These are phyloP conservation scores for Mortierella sp. DNA, from an alignment of 371 early-diverging fungal genomes.

Conservation along the genomic window DNA sequence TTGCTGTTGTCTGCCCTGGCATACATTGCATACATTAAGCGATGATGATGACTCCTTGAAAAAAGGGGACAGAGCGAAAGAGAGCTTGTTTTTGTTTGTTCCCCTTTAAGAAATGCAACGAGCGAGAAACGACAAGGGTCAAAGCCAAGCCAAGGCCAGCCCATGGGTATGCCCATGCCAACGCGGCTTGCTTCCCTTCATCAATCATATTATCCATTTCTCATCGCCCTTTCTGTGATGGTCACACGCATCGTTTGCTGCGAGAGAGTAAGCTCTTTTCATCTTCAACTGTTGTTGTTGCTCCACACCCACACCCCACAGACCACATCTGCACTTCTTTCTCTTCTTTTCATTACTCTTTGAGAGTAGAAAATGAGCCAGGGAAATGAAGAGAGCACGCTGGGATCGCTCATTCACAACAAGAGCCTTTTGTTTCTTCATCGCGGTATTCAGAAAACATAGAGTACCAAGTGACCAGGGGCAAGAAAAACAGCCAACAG, in stretches of 20 bases:
- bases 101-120: background rate
- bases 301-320: background rate
- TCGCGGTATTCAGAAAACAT: background rate
- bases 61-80: background rate
- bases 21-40: background rate
- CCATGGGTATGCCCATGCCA: background rate
- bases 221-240: too few relatives aligned
- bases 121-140: background rate
- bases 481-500: background rate
- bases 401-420: constrained; percentile 1
- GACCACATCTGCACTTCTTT: background rate
- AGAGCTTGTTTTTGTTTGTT: background rate
- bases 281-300: background rate
- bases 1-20: background rate
- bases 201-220: background rate
- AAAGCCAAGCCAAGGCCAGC: background rate
- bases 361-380: background rate
- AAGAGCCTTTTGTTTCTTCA: background rate
- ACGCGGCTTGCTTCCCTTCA: background rate
- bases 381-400: constrained; percentile 7
- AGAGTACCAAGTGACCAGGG: background rate
- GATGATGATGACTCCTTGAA: background rate
- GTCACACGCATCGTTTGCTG: too few relatives aligned
- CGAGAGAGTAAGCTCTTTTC: background rate
- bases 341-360: background rate